phyloP scores from a whole-genome alignment of 495 filamentous ascomycete genomes.

The Penicillium lagena region DNA sequence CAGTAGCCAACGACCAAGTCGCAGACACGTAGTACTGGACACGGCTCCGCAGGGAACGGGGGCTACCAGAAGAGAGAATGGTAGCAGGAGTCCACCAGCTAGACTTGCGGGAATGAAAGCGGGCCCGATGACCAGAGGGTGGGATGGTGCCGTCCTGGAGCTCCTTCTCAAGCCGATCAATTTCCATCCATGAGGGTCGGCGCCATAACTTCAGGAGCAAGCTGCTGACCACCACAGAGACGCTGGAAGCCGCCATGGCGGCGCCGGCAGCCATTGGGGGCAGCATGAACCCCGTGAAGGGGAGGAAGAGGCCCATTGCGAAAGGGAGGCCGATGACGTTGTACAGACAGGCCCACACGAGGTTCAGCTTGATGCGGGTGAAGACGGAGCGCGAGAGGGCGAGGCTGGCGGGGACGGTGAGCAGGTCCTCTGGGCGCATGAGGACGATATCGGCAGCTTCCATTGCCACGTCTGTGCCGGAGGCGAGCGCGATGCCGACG shows the following conservation, averaged over 20 bases:
- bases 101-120: conserved; percentile 10
- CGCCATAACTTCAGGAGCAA: conserved; percentile 83
- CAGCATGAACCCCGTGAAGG: conserved; percentile 78
- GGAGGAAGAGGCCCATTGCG: conserved; percentile 89
- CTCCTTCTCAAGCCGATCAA: conserved; percentile 55
- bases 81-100: conserved; percentile 28
- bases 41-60: conserved; percentile 13
- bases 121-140: neutral
- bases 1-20: conserved; percentile 24
- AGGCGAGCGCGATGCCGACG: conserved; percentile 86
- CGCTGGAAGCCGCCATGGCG: conserved; percentile 87
- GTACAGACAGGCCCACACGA: conserved; percentile 87
- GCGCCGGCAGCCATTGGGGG: conserved; percentile 93
- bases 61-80: conserved; percentile 14
- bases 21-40: conserved; percentile 8
- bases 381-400: conserved; percentile 83
- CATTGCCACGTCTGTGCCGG: conserved; percentile 95
- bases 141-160: conserved; percentile 12
- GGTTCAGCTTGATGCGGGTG: conserved; percentile 85
- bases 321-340: conserved; percentile 91
- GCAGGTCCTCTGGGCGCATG: conserved; percentile 85
- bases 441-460: conserved; percentile 95
- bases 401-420: conserved; percentile 83
- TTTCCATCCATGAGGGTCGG: conserved; percentile 84
- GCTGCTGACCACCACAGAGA: conserved; percentile 82